Evolutionary conservation across 352 stramenopile species (phyloP).

Genomic region (Globisporangium cylindrosporum): DNA sequence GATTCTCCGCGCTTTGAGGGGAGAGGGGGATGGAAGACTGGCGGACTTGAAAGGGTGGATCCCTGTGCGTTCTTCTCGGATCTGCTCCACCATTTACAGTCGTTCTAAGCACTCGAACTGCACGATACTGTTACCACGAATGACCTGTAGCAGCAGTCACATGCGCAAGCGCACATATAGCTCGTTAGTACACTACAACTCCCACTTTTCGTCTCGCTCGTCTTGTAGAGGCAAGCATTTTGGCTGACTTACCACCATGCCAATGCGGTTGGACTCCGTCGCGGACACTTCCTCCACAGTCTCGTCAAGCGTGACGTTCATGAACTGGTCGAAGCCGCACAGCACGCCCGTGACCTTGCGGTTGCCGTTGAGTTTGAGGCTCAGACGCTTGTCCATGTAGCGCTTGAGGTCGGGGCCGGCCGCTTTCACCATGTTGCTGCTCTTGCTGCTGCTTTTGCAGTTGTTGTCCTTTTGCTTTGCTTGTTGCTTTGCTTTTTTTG

Average conservation of each 20-base stretch:
- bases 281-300: conserved; percentile 87
- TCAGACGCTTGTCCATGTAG: conserved; percentile 95
- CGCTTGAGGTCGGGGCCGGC: conserved; percentile 85
- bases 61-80: neutral
- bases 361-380: conserved; percentile 94
- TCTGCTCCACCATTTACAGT: conserved; percentile 36
- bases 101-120: conserved; percentile 88
- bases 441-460: too few relatives aligned
- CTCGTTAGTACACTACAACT: neutral
- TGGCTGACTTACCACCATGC: conserved; percentile 85
- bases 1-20: neutral
- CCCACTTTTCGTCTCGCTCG: neutral
- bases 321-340: conserved; percentile 96
- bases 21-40: neutral
- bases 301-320: conserved; percentile 97
- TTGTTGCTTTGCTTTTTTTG: neutral
- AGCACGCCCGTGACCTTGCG: conserved; percentile 92
- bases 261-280: conserved; percentile 87
- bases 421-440: conserved; percentile 66
- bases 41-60: neutral
- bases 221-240: neutral
- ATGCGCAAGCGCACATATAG: neutral
- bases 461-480: conserved; percentile 13
- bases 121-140: conserved; percentile 89
- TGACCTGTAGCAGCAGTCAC: conserved; percentile 44